These are phyloP conservation scores for Colletotrichum brevisporum DNA, from an alignment of 2,329 filamentous ascomycete species.

Conservation along the genomic window DNA sequence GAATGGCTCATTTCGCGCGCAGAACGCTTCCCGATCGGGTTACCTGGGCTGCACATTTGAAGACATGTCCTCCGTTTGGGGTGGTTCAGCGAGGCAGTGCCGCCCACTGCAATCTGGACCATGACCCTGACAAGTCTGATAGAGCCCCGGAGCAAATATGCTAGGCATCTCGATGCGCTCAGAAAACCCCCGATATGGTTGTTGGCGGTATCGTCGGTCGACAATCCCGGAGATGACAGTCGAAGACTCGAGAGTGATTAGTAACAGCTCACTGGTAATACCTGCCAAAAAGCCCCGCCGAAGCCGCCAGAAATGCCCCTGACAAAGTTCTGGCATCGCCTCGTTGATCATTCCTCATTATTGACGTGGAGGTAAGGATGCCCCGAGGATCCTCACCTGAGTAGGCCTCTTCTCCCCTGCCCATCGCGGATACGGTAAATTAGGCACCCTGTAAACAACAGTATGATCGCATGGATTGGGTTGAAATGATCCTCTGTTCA, in stretches of 20 bases:
- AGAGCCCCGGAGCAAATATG: not conserved
- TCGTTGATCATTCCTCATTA: constrained; percentile 13
- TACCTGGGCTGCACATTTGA: not conserved
- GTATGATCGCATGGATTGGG: not conserved
- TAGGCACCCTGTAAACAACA: constrained; percentile 5
- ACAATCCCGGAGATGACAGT: not conserved
- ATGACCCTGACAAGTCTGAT: not conserved
- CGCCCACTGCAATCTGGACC: constrained; percentile 22
- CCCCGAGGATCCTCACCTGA: not conserved
- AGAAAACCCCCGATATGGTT: constrained; percentile 4
- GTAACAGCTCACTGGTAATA: too few relatives aligned
- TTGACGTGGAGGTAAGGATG: not conserved
- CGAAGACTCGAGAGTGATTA: constrained; percentile 1
- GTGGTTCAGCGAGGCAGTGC: constrained; percentile 30
- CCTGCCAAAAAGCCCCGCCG: not conserved
- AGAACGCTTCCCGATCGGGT: too few relatives aligned
- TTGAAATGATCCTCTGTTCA: not conserved
- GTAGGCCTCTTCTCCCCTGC: constrained; percentile 3
- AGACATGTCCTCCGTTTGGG: constrained; percentile 6
- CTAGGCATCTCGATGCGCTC: not conserved
- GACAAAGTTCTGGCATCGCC: constrained; percentile 11
- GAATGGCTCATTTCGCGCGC: not conserved
- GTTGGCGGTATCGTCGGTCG: not conserved
- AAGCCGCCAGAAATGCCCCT: constrained; percentile 1
- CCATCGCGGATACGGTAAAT: constrained; percentile 4